Percentiles rank a stretch among this genome's conserved stretches.
Conservation (phyloP, 768 basidiomycete species). For the Tricholoma bakamatsutake region DNA sequence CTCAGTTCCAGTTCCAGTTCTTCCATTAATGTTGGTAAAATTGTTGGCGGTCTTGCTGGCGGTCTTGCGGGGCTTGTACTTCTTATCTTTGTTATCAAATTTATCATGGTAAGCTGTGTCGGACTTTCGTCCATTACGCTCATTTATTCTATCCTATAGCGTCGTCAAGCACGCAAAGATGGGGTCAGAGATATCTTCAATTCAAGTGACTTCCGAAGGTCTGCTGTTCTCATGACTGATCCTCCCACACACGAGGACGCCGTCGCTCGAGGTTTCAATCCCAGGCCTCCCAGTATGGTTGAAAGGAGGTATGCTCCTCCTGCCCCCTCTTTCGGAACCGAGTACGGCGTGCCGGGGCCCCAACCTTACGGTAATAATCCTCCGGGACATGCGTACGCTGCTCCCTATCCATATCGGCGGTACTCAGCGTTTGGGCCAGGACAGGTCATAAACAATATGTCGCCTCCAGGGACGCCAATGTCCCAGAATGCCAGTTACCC, state of each 20-base stretch:
- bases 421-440: conserved; percentile 31
- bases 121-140: conserved; percentile 1
- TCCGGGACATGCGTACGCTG: conserved; percentile 11
- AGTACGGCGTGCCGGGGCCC: conserved; percentile 24
- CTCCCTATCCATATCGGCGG: conserved; percentile 12
- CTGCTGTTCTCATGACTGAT: conserved; percentile 54
- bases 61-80: conserved; percentile 37
- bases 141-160: conserved; percentile 4
- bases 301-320: conserved; percentile 21
- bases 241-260: conserved; percentile 37
- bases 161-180: conserved; percentile 40
- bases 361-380: conserved; percentile 9
- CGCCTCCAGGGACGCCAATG: conserved; percentile 31
- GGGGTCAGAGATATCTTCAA: conserved; percentile 41
- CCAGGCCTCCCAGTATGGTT: conserved; percentile 47
- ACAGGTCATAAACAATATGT: conserved; percentile 25
- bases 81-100: conserved; percentile 36
- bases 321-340: conserved; percentile 27
- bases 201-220: conserved; percentile 55
- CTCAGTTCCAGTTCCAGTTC: neutral
- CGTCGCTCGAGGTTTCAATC: conserved; percentile 38
- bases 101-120: conserved; percentile 36
- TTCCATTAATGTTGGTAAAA: conserved; percentile 22
- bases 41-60: conserved; percentile 41
- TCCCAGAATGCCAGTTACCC: conserved; percentile 28